These are phyloP conservation scores for Inonotus obliquus DNA, from an alignment of 1,284 basidiomycete genomes.

Conservation along the genomic window DNA sequence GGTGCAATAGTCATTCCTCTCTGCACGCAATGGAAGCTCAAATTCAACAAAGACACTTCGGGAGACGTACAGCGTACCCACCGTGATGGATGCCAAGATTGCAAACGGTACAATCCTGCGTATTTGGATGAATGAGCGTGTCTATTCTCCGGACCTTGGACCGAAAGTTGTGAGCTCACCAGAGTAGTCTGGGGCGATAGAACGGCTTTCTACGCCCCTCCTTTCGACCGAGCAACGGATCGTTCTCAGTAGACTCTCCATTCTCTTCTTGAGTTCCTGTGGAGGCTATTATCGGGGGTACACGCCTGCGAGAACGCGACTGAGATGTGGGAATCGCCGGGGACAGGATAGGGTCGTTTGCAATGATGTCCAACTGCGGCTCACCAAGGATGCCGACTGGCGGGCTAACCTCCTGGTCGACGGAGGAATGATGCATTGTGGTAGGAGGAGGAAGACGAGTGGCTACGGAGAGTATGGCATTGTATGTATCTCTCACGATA, in stretches of 20 bases:
- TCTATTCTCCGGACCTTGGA: not conserved
- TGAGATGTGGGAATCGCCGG: conserved; percentile 14
- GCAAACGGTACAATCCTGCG: conserved; percentile 72
- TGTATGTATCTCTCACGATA: not conserved
- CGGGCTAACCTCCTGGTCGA: not conserved
- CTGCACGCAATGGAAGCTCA: conserved; percentile 31
- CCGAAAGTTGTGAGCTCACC: conserved; percentile 32
- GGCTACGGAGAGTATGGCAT: not conserved
- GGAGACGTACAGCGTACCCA: conserved; percentile 32
- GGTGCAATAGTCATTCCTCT: conserved; percentile 77
- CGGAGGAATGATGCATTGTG: conserved; percentile 5
- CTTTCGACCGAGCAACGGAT: conserved; percentile 28
- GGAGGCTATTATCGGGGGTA: not conserved
- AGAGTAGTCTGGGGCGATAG: conserved; percentile 61
- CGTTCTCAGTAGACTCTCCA: conserved; percentile 23
- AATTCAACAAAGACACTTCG: conserved; percentile 4
- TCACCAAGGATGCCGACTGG: not conserved
- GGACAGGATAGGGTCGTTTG: conserved; percentile 15
- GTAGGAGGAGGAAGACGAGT: not conserved
- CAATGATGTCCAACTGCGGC: not conserved
- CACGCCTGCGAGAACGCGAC: conserved; percentile 9
- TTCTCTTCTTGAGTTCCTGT: not conserved
- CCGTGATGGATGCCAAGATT: conserved; percentile 56
- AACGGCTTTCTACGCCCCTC: conserved; percentile 48
- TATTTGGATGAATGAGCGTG: not conserved